A percentile compares a stretch with the other conserved stretches of the same genome.
phyloP scores from a whole-genome alignment of 768 basidiomycete species.

The Omphalotus guepiniiformis region DNA sequence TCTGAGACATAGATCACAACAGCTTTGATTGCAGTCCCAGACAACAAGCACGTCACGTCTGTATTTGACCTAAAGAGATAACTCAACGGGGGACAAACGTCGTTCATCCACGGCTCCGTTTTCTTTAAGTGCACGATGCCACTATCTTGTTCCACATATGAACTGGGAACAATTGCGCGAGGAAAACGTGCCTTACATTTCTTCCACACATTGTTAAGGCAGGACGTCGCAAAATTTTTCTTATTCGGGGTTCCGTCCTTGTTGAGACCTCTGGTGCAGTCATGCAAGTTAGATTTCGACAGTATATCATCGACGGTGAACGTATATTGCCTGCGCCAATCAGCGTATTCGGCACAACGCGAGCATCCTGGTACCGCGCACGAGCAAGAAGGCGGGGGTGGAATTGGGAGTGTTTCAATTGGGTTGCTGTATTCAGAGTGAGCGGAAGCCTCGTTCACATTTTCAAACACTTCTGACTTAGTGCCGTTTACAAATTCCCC shows the following conservation, averaged over 20 bases:
- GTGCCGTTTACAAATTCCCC: constrained; percentile 27
- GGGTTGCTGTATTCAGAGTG: constrained; percentile 14
- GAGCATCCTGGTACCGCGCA: constrained; percentile 5
- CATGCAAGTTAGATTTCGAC: constrained; percentile 15
- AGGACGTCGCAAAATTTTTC: background rate
- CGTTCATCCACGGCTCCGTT: constrained; percentile 16
- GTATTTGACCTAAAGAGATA: constrained; percentile 11
- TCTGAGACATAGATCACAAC: constrained; percentile 23
- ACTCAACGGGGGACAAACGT: background rate
- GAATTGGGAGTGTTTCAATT: constrained; percentile 18
- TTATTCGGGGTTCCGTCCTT: constrained; percentile 1
- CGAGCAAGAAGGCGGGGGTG: constrained; percentile 15
- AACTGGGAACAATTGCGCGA: constrained; percentile 6
- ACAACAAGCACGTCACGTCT: constrained; percentile 19
- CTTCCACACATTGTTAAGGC: constrained; percentile 5
- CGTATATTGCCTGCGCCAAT: constrained; percentile 14
- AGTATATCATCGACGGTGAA: constrained; percentile 17
- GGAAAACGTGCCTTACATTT: constrained; percentile 23
- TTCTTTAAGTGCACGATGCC: constrained; percentile 17
- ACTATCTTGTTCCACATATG: constrained; percentile 15
- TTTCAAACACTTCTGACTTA: constrained; percentile 12
- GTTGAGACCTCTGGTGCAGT: constrained; percentile 8
- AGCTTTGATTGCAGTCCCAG: constrained; percentile 22
- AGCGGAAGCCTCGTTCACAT: background rate
- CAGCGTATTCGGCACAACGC: background rate